Conservation (phyloP, 768 basidiomycete genomes). For the Suillus fuscotomentosus region DNA sequence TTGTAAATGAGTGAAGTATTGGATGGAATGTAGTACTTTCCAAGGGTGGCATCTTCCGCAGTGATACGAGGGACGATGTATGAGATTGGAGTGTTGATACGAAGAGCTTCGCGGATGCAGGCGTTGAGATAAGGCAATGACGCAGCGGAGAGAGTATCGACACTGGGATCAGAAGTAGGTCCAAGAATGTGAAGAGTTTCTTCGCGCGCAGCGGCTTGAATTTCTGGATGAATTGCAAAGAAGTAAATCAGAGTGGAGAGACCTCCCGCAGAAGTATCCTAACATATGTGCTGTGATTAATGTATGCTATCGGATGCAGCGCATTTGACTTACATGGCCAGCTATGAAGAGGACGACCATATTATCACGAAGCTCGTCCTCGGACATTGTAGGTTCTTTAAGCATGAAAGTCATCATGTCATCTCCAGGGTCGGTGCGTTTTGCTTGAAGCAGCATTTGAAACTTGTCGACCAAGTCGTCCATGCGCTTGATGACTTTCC, state of each 20-base stretch:
- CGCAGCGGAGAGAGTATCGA: slow-evolving; percentile 23
- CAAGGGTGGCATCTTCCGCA: slow-evolving; percentile 10
- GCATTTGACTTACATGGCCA: slow-evolving; percentile 32
- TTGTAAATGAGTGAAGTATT: slow-evolving; percentile 31
- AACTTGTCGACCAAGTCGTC: slow-evolving; percentile 30
- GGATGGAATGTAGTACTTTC: slow-evolving; percentile 31
- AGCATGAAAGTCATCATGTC: slow-evolving; percentile 37
- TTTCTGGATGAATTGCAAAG: slow-evolving; percentile 35
- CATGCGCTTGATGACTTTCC: slow-evolving; percentile 27
- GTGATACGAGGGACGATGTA: slow-evolving; percentile 20
- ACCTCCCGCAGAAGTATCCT: slow-evolving; percentile 41
- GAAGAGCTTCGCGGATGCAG: slow-evolving; percentile 40
- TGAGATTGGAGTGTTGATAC: slow-evolving; percentile 30
- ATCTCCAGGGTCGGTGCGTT: slow-evolving; percentile 30
- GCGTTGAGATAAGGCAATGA: slow-evolving; percentile 33
- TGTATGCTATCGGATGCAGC: not conserved
- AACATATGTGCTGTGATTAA: not conserved
- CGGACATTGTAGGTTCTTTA: slow-evolving; percentile 30
- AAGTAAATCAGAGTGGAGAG: slow-evolving; percentile 36
- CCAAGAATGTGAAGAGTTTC: slow-evolving; percentile 35
- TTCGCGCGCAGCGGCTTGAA: slow-evolving; percentile 34
- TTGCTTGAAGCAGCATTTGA: slow-evolving; percentile 25
- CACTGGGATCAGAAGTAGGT: slow-evolving; percentile 26
- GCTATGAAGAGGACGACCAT: slow-evolving; percentile 39
- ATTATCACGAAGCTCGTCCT: slow-evolving; percentile 36